Conservation (phyloP, 1,284 basidiomycete genomes). For the Sphaerobolus stellatus region DNA sequence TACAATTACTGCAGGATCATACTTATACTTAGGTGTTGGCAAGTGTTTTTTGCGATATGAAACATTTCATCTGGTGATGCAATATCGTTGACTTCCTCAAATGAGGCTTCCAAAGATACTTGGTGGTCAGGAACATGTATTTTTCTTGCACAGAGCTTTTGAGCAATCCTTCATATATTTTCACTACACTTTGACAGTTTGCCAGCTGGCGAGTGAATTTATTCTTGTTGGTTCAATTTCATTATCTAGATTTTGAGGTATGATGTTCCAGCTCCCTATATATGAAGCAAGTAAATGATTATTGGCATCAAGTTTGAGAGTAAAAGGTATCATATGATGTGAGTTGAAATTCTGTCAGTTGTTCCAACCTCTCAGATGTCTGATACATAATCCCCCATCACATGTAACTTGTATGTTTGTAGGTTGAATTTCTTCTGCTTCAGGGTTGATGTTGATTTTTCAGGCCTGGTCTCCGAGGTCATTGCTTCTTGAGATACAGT, state of each 20-base stretch:
- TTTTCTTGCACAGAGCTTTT: background rate
- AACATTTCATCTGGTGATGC: conserved; percentile 16
- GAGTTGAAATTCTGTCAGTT: conserved; percentile 28
- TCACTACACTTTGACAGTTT: conserved; percentile 2
- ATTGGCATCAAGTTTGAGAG: background rate
- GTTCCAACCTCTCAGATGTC: conserved; percentile 32
- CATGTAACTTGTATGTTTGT: conserved; percentile 33
- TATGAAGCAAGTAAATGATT: background rate
- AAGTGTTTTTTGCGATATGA: background rate
- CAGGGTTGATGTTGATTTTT: background rate
- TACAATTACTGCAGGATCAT: too few relatives aligned
- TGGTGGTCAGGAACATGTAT: background rate
- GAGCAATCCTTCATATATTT: background rate
- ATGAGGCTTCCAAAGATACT: conserved; percentile 17
- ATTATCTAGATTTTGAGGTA: conserved; percentile 13
- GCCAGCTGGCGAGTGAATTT: conserved; percentile 11
- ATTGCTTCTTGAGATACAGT: background rate
- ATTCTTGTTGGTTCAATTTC: conserved; percentile 13
- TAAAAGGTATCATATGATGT: conserved; percentile 22
- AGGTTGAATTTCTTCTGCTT: conserved; percentile 17
- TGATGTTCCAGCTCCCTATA: conserved; percentile 24
- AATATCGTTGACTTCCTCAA: conserved; percentile 15
- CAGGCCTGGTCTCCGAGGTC: background rate
- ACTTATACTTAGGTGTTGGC: background rate
- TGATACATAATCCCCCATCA: conserved; percentile 32